These are phyloP conservation scores for Thermothielavioides terrestris DNA, from an alignment of 495 filamentous ascomycete genomes.

Conservation along the genomic window DNA sequence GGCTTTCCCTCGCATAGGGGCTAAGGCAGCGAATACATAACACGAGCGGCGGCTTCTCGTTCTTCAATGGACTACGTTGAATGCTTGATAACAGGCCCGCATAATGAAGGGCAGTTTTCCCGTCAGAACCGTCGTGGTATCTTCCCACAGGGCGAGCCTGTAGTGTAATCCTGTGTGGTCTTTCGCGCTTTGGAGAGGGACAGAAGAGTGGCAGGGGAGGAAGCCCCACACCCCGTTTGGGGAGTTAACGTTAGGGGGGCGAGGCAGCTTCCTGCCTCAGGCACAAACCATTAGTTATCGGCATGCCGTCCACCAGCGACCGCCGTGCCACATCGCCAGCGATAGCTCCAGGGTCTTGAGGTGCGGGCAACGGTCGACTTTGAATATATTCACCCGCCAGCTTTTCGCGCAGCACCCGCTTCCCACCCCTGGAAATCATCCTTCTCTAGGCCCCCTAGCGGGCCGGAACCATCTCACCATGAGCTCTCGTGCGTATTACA, in stretches of 20 bases:
- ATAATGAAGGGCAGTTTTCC: no score
- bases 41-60: no score
- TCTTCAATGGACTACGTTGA: no score
- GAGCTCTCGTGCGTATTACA: slow-evolving; percentile 35
- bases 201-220: neutral
- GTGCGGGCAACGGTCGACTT: slow-evolving; percentile 5
- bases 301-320: neutral
- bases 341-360: neutral
- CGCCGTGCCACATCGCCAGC: slow-evolving; percentile 4
- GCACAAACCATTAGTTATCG: neutral
- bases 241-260: no score
- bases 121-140: no score
- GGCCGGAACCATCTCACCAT: slow-evolving; percentile 33
- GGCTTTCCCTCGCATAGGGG: no score
- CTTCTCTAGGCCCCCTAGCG: slow-evolving; percentile 32
- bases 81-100: no score
- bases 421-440: slow-evolving; percentile 28
- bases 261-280: slow-evolving; percentile 6
- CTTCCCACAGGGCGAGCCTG: no score
- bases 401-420: slow-evolving; percentile 1
- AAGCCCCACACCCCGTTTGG: neutral
- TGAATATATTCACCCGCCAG: slow-evolving; percentile 6
- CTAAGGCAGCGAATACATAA: no score
- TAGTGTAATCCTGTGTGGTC: no score
- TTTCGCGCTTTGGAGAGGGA: no score